phyloP scores from a whole-genome alignment of 495 filamentous ascomycete genomes.

The Penicillium pulvis region DNA sequence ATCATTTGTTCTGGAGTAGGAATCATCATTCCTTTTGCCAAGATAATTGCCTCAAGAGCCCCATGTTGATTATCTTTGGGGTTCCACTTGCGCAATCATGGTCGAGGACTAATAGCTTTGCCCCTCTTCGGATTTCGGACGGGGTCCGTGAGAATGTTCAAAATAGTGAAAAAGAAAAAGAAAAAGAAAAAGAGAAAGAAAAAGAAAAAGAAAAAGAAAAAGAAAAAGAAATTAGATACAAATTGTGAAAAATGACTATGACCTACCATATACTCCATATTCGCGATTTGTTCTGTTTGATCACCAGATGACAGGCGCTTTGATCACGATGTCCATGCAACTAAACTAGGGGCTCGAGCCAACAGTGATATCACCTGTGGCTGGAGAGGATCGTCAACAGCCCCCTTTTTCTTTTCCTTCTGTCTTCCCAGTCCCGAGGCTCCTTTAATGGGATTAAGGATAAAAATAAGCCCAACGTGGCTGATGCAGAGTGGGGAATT shows the following conservation, averaged over 20 bases:
- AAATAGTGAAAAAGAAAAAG: neutral
- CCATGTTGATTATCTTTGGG: constrained; percentile 2
- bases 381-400: constrained; percentile 22
- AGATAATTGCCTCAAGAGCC: neutral
- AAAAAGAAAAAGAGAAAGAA: too few relatives aligned
- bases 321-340: constrained; percentile 5
- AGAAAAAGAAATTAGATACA: too few relatives aligned
- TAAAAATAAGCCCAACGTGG: constrained; percentile 25
- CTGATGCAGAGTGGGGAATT: constrained; percentile 21
- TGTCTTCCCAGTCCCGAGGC: constrained; percentile 20
- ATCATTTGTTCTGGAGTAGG: neutral
- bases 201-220: too few relatives aligned
- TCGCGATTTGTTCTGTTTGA: too few relatives aligned
- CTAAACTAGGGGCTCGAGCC: constrained; percentile 15
- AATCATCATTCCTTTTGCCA: too few relatives aligned
- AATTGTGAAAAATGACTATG: too few relatives aligned
- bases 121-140: constrained; percentile 2
- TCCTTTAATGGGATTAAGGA: constrained; percentile 16
- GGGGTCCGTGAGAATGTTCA: neutral
- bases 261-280: too few relatives aligned
- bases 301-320: constrained; percentile 12
- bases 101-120: neutral
- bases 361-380: constrained; percentile 18
- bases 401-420: constrained; percentile 13
- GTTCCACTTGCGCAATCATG: constrained; percentile 5